Evolutionary conservation across 306 rosid species (phyloP), one percentile per base, ranked within the genome.

Genomic region (Dryas alaskensis): DNA sequence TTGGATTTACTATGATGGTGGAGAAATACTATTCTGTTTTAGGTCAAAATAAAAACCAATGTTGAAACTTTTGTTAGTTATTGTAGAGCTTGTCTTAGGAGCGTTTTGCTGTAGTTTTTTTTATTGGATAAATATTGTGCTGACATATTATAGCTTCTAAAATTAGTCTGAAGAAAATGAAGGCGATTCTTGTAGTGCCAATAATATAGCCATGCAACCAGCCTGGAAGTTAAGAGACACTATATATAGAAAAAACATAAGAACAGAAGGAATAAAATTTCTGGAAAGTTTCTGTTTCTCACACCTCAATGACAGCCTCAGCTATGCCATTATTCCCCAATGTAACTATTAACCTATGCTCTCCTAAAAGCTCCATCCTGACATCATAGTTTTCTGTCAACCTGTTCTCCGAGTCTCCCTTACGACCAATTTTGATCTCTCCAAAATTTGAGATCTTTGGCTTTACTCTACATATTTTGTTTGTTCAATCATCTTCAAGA

Each of bases 251-350:
- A 16, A 58, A 73, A 57, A 64, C 10, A 50, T 50, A 46, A 6
- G 60, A 79, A 75, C 22, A 60, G 17, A 16, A 70, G 43, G 61
- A 40, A 58, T 76, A 64, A 45, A 25, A 10, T 46, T 76, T 22
- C 22, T 22, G 22, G 45, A 60, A 12, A 60, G 6, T 31, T 10
- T 73, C 55, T 66, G 73, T 60, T 82, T 53, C 63, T 10, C 73
- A 67, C 79, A 67, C 45, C 82, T 82, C 80, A 69, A 68, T 70
- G 69, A 82, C 84, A 75, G 65, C 74, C 78, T 75, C 52, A 54
- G 60, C 10, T 17, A 62, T 67, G 47, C 47, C 69, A 39, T 60
- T 65, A 60, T 61, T 82, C 78, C 37, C 67, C 73, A 39, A 80
- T 70, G 6, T n/a, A 25, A 59, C 71, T 57, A 81, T 83, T 70